Conservation (phyloP, 108 stramenopile species). For the Conticribra weissflogii region DNA sequence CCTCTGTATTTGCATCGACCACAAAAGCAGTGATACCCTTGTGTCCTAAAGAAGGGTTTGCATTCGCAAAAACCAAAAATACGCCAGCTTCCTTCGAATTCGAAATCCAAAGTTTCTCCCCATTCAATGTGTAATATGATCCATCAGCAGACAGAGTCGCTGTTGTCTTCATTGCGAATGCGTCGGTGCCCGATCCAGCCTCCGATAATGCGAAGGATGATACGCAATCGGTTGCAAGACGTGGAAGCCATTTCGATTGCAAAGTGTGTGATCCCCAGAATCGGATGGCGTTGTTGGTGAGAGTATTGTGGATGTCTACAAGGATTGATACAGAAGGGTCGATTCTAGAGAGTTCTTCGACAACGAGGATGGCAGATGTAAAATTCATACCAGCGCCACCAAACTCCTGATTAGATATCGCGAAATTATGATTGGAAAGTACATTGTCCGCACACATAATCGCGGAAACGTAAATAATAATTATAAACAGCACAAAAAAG, state of each 20-base stretch:
- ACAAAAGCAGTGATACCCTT: constrained; percentile 96
- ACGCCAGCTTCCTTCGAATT: constrained; percentile 90
- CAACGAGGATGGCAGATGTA: constrained; percentile 86
- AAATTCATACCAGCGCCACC: constrained; percentile 89
- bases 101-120: constrained; percentile 94
- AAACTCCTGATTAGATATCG: constrained; percentile 59
- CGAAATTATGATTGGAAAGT: too few species aligned
- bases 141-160: constrained; percentile 72
- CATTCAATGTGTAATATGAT: constrained; percentile 86
- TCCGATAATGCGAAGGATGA: constrained; percentile 93
- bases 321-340: constrained; percentile 92
- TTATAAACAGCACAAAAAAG: not conserved
- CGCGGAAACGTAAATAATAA: constrained; percentile 8
- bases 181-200: constrained; percentile 89
- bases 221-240: constrained; percentile 81
- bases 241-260: constrained; percentile 83
- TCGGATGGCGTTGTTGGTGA: constrained; percentile 92
- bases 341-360: constrained; percentile 92
- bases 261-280: constrained; percentile 88
- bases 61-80: constrained; percentile 94
- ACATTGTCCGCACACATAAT: too few species aligned
- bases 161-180: constrained; percentile 91
- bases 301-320: constrained; percentile 96
- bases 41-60: constrained; percentile 80
- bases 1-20: constrained; percentile 83